Percentiles rank a stretch among this genome's conserved stretches.
Conservation (phyloP, 1,284 basidiomycete species). For the Inonotus obliquus region DNA sequence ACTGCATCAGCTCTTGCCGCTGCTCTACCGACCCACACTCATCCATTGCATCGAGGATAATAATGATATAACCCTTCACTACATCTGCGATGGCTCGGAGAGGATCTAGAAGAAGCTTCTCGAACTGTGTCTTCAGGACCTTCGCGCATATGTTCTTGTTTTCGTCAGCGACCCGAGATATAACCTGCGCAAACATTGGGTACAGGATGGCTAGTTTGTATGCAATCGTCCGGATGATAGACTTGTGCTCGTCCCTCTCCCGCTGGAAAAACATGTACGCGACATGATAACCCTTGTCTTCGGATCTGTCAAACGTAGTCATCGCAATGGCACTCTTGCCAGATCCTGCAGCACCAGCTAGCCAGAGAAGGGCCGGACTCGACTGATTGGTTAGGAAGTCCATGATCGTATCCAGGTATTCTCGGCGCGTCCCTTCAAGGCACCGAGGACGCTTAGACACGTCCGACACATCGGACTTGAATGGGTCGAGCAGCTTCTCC, state of each 20-base stretch:
- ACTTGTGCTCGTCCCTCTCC: not conserved
- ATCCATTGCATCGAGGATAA: conserved; percentile 1
- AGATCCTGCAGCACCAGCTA: not conserved
- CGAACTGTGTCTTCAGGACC: not conserved
- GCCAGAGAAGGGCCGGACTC: not conserved
- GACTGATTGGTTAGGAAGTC: not conserved
- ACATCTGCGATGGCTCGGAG: not conserved
- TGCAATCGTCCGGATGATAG: not conserved
- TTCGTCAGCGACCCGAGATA: not conserved
- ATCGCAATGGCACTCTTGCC: conserved; percentile 3
- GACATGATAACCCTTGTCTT: not conserved
- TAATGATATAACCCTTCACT: not conserved
- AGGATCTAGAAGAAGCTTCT: not conserved
- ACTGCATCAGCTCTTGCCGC: not conserved
- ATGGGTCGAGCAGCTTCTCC: not conserved
- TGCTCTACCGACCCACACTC: not conserved
- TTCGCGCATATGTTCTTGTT: not conserved
- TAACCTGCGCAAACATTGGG: not conserved
- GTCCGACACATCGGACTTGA: not conserved
- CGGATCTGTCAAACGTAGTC: not conserved
- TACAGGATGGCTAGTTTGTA: not conserved
- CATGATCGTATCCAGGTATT: not conserved
- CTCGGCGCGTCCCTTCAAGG: not conserved
- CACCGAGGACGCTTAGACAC: not conserved
- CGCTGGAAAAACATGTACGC: not conserved